A percentile compares a stretch with the other conserved stretches of the same genome.
These are phyloP conservation scores for Dactylellina cionopaga DNA, from an alignment of 2,329 filamentous ascomycete genomes.

Conservation along the genomic window DNA sequence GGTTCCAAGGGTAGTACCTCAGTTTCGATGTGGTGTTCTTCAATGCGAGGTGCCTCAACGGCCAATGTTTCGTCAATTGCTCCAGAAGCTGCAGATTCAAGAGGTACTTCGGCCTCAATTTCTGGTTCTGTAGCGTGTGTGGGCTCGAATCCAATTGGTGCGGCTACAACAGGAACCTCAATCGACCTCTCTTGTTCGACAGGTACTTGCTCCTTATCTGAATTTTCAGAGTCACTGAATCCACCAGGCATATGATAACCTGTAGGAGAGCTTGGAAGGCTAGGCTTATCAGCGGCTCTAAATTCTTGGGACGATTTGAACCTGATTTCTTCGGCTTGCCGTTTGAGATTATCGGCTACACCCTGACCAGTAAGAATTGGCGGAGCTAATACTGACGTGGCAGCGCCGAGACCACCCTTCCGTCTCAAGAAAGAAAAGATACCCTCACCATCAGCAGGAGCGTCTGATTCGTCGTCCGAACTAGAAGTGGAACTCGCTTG, in stretches of 20 bases:
- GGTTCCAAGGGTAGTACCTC: slow-evolving; percentile 18
- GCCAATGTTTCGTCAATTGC: not conserved
- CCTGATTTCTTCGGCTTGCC: slow-evolving; percentile 6
- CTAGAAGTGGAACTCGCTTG: slow-evolving; percentile 20
- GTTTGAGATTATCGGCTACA: slow-evolving; percentile 23
- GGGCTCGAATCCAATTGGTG: not conserved
- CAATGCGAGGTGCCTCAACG: not conserved
- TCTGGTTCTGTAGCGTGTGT: not conserved
- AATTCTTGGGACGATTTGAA: slow-evolving; percentile 20
- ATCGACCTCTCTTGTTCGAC: slow-evolving; percentile 4
- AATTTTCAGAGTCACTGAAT: slow-evolving; percentile 35
- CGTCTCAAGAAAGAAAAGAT: slow-evolving; percentile 44
- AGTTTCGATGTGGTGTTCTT: slow-evolving; percentile 1
- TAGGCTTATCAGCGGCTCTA: slow-evolving; percentile 26
- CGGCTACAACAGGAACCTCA: not conserved
- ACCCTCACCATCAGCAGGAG: slow-evolving; percentile 39
- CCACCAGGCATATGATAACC: slow-evolving; percentile 38
- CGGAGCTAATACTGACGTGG: slow-evolving; percentile 50
- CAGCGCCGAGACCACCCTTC: slow-evolving; percentile 32
- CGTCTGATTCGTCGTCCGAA: slow-evolving; percentile 46
- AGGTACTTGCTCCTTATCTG: slow-evolving; percentile 9
- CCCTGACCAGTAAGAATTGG: slow-evolving; percentile 23
- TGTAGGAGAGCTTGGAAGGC: slow-evolving; percentile 13
- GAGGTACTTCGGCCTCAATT: slow-evolving; percentile 5
- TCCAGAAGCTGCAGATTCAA: not conserved